These are phyloP conservation scores for Penicillium odoratum DNA, from an alignment of 495 filamentous ascomycete species.

Conservation along the genomic window DNA sequence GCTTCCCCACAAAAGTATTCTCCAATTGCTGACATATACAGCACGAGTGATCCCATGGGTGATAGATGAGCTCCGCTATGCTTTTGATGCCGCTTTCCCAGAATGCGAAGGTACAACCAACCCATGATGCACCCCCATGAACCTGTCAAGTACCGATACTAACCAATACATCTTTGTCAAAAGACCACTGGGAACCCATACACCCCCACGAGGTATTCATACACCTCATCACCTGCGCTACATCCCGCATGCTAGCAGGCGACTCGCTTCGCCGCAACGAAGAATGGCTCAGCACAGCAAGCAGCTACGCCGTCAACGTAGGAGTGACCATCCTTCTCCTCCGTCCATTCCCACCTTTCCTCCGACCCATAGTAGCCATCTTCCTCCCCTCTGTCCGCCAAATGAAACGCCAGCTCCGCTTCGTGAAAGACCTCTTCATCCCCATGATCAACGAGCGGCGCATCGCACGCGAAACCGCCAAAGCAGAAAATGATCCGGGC, in stretches of 20 bases:
- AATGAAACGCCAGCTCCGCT: conserved; percentile 23
- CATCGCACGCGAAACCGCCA: conserved; percentile 3
- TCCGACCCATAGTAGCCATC: conserved; percentile 34
- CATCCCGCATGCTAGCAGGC: conserved; percentile 59
- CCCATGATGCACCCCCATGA: not conserved
- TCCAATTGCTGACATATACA: conserved; percentile 5
- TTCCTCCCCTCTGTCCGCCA: conserved; percentile 32
- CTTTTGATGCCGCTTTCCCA: conserved; percentile 27
- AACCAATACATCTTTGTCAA: not conserved
- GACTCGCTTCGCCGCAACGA: conserved; percentile 50
- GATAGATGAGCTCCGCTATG: conserved; percentile 30
- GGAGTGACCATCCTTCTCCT: conserved; percentile 34
- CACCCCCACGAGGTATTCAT: conserved; percentile 29
- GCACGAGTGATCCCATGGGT: conserved; percentile 30
- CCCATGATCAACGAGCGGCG: conserved; percentile 33
- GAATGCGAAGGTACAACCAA: conserved; percentile 25
- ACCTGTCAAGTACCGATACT: not conserved
- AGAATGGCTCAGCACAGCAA: conserved; percentile 54
- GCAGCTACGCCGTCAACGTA: conserved; percentile 55
- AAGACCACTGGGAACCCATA: conserved; percentile 27
- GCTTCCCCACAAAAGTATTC: not conserved
- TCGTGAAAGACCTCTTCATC: conserved; percentile 30
- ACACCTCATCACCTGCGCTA: conserved; percentile 53
- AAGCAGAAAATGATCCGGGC: conserved; percentile 13
- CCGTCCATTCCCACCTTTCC: conserved; percentile 33